Evolutionary conservation across 83 land plant genomes (phyloP).

Genomic region (Picea abies): DNA sequence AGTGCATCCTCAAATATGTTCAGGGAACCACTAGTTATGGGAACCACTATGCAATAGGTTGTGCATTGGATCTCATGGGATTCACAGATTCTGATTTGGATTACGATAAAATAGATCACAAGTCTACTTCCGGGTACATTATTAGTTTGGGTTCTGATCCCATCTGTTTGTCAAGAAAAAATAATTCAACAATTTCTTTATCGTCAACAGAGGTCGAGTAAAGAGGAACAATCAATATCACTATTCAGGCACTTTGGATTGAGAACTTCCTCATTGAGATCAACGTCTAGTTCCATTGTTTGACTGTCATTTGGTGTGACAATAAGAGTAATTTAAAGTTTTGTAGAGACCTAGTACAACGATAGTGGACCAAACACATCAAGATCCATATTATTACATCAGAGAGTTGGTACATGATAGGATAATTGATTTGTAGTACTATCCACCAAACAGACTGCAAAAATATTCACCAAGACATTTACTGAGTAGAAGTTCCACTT

Average conservation of each 20-base stretch:
- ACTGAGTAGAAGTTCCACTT: not conserved
- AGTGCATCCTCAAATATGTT: conserved; percentile 22
- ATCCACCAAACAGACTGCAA: not conserved
- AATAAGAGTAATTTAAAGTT: no score
- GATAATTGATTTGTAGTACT: no score
- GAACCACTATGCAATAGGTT: not conserved
- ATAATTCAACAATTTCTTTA: not conserved
- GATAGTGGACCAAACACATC: no score
- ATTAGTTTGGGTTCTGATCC: not conserved
- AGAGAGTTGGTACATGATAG: not conserved
- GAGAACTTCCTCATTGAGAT: not conserved
- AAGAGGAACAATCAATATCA: no score
- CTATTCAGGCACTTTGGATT: not conserved
- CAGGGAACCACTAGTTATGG: conserved; percentile 6
- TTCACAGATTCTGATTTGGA: not conserved
- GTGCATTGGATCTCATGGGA: no score
- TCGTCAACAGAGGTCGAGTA: not conserved
- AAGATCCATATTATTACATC: not conserved
- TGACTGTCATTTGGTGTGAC: no score
- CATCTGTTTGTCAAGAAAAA: not conserved
- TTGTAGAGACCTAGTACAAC: no score
- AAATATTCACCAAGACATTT: not conserved
- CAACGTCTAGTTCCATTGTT: no score
- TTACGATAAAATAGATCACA: not conserved
- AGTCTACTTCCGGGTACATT: not conserved